phyloP scores from a whole-genome alignment of 2,329 filamentous ascomycete species.

The Botrytis galanthina region DNA sequence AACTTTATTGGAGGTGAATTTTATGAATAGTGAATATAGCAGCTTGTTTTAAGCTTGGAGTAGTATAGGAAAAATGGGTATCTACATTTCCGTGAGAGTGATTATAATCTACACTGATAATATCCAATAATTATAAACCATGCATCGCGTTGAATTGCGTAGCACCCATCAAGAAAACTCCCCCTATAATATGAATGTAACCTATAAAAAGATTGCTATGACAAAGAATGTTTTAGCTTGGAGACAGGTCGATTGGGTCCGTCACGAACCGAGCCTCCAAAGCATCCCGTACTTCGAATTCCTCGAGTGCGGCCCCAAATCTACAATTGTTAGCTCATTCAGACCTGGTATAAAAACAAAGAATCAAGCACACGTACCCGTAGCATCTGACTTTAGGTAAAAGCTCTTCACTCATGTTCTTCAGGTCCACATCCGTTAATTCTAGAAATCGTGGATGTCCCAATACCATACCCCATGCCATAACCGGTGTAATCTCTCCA shows the following conservation, averaged over 20 bases:
- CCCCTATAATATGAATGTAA: too few relatives aligned
- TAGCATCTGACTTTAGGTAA: constrained; percentile 85
- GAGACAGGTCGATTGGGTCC: neutral
- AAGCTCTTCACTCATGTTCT: constrained; percentile 69
- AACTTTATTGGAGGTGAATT: neutral
- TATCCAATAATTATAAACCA: neutral
- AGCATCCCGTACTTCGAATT: constrained; percentile 54
- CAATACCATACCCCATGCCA: constrained; percentile 85
- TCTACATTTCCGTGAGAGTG: neutral
- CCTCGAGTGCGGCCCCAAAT: constrained; percentile 68
- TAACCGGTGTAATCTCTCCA: constrained; percentile 90
- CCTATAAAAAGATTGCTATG: neutral
- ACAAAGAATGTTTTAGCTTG: neutral
- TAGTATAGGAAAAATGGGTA: neutral
- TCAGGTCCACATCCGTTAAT: constrained; percentile 67
- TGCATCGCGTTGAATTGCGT: neutral
- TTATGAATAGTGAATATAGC: neutral
- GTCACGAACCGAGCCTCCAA: constrained; percentile 29
- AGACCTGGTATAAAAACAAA: neutral
- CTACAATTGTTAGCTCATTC: constrained; percentile 40
- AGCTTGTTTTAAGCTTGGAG: neutral
- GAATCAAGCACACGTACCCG: constrained; percentile 62
- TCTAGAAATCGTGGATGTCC: constrained; percentile 66
- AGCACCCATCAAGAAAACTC: neutral
- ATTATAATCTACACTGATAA: neutral